Evolutionary conservation across 139 green algal species (phyloP).

Genomic region (Microglena sp.): DNA sequence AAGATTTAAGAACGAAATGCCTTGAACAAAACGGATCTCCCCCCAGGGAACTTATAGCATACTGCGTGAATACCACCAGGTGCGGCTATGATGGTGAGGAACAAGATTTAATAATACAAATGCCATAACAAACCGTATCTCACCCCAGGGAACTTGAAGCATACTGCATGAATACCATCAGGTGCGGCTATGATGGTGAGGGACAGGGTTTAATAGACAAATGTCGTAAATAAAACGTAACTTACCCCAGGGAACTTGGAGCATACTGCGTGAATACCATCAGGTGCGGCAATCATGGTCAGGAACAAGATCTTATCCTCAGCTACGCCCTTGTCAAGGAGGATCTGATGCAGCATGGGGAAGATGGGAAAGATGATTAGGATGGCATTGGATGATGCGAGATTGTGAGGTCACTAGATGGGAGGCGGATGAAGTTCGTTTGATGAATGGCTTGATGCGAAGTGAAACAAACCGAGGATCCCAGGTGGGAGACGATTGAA

Average conservation of each 20-base stretch:
- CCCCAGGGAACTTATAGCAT: constrained; percentile 47
- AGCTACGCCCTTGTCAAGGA: constrained; percentile 72
- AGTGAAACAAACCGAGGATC: too few species aligned
- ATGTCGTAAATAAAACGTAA: too few species aligned
- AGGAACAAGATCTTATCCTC: constrained; percentile 87
- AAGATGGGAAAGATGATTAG: background rate
- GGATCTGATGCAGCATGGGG: too few species aligned
- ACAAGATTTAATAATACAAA: too few species aligned
- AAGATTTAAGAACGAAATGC: too few species aligned
- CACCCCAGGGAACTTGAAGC: constrained; percentile 45
- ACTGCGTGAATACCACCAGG: constrained; percentile 80
- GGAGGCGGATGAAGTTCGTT: background rate
- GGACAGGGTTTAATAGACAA: constrained; percentile 91
- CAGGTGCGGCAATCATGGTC: constrained; percentile 84
- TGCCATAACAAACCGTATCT: too few species aligned
- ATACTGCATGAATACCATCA: constrained; percentile 74
- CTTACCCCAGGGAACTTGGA: constrained; percentile 47
- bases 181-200: constrained; percentile 88
- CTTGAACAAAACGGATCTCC: too few species aligned
- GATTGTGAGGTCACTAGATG: background rate
- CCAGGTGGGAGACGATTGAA: too few species aligned
- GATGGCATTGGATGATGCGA: background rate
- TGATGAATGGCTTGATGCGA: too few species aligned
- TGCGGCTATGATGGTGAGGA: constrained; percentile 87
- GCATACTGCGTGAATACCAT: constrained; percentile 73